Percentiles rank a stretch among this genome's conserved stretches.
Evolutionary conservation across 805 yeast genomes (phyloP).

Genomic region (Tetrapisispora iriomotensis): DNA sequence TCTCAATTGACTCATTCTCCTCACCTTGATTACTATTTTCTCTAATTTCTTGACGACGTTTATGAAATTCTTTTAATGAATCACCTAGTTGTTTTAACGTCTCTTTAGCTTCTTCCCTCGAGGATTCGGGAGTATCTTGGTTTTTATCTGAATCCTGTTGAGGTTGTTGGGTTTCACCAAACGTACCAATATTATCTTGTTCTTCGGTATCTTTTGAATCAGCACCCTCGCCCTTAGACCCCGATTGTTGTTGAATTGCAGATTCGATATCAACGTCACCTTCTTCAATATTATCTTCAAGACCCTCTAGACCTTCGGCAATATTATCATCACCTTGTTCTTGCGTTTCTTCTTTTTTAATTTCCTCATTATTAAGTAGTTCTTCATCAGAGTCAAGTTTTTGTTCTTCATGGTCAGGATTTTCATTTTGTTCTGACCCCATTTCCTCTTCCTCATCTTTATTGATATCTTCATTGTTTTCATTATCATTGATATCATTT

Average conservation of each 20-base stretch:
- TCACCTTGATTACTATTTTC: slow-evolving; percentile 50
- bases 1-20: slow-evolving; percentile 35
- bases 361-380: slow-evolving; percentile 17
- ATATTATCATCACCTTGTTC: slow-evolving; percentile 35
- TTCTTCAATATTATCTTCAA: slow-evolving; percentile 33
- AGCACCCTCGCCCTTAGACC: slow-evolving; percentile 54
- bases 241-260: slow-evolving; percentile 49
- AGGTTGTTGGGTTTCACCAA: slow-evolving; percentile 44
- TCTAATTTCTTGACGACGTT: slow-evolving; percentile 78
- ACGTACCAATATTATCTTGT: slow-evolving; percentile 58
- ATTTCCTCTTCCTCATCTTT: slow-evolving; percentile 27
- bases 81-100: slow-evolving; percentile 86
- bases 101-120: slow-evolving; percentile 61
- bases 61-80: slow-evolving; percentile 81
- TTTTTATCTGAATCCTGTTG: slow-evolving; percentile 33
- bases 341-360: slow-evolving; percentile 24
- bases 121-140: slow-evolving; percentile 37
- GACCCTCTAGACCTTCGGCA: slow-evolving; percentile 49
- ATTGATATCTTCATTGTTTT: slow-evolving; percentile 23
- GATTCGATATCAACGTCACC: slow-evolving; percentile 47
- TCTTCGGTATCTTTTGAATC: slow-evolving; percentile 44
- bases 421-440: slow-evolving; percentile 22
- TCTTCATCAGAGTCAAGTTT: slow-evolving; percentile 25
- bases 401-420: slow-evolving; percentile 16
- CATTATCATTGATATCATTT: slow-evolving; percentile 19